Conservation (phyloP, 2,329 filamentous ascomycete species). For the Ceratocystis colombiana region DNA sequence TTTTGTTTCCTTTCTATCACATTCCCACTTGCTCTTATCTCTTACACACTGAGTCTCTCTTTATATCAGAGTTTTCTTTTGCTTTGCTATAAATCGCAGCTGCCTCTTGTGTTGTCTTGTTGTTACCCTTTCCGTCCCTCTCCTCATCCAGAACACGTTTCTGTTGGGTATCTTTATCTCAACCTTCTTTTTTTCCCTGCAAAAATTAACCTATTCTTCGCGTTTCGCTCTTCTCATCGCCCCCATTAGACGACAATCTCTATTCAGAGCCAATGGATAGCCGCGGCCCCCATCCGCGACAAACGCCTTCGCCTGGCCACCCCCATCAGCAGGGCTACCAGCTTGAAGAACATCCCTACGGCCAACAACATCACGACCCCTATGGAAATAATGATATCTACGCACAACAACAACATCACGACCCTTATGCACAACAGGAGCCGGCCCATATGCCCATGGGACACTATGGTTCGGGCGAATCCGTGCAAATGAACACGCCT, state of each 20-base stretch:
- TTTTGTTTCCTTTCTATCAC: too few species aligned
- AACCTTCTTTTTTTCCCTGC: not conserved
- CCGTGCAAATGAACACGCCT: constrained; percentile 72
- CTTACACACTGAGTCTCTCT: not conserved
- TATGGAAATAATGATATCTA: constrained; percentile 44
- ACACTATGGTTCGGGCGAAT: constrained; percentile 51
- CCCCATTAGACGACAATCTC: constrained; percentile 46
- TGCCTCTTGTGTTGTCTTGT: constrained; percentile 8
- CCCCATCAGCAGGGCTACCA: constrained; percentile 68
- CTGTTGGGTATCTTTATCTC: not conserved
- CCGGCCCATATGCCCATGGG: constrained; percentile 21
- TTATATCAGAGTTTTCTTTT: not conserved
- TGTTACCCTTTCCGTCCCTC: not conserved
- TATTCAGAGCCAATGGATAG: constrained; percentile 52
- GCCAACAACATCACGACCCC: constrained; percentile 35
- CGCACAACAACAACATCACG: constrained; percentile 38
- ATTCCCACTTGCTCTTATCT: too few species aligned
- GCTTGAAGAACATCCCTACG: constrained; percentile 67
- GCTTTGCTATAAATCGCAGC: constrained; percentile 8
- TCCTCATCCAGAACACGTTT: not conserved
- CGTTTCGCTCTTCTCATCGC: not conserved
- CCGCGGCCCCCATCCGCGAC: constrained; percentile 38
- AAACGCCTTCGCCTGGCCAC: constrained; percentile 67
- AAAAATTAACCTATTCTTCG: not conserved
- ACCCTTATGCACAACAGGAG: constrained; percentile 21